Evolutionary conservation across 306 rosid species (phyloP).

Genomic region (Sicyos baderoa): DNA sequence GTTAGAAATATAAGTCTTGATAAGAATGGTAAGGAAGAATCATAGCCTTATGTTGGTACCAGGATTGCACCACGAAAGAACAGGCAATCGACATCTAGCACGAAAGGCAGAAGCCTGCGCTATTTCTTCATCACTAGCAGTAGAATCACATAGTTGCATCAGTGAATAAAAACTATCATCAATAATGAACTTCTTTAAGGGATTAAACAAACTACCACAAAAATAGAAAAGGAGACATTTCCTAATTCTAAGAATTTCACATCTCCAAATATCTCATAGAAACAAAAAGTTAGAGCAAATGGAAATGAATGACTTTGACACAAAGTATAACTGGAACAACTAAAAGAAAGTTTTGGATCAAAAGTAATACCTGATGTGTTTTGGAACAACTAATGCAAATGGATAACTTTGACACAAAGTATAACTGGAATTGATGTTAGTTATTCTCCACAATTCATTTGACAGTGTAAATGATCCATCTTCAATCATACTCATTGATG

Average conservation of each 20-base stretch:
- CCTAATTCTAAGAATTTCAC: background rate
- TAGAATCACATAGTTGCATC: conserved; percentile 23
- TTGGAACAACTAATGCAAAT: conserved; percentile 85
- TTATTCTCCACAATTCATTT: conserved; percentile 86
- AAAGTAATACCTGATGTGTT: conserved; percentile 51
- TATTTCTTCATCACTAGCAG: conserved; percentile 82
- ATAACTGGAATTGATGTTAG: conserved; percentile 58
- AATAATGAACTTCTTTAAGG: background rate
- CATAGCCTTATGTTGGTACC: conserved; percentile 33
- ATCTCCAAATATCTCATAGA: background rate
- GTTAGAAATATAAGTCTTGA: conserved; percentile 19
- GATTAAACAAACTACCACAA: conserved; percentile 6
- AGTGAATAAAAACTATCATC: conserved; percentile 1
- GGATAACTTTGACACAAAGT: conserved; percentile 80
- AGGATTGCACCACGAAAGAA: conserved; percentile 88
- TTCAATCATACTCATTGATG: conserved; percentile 60
- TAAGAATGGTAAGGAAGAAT: background rate
- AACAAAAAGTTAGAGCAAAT: background rate
- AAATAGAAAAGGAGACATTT: background rate
- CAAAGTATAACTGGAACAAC: too few species aligned
- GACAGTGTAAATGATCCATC: conserved; percentile 64
- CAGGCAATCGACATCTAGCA: conserved; percentile 82
- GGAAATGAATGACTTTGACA: too few species aligned
- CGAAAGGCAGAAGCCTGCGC: conserved; percentile 79
- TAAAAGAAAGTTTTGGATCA: conserved; percentile 13